Percentiles rank a stretch among this genome's conserved stretches.
phyloP scores from a whole-genome alignment of 140 eudicot genomes.

The Oenanthe javanica region DNA sequence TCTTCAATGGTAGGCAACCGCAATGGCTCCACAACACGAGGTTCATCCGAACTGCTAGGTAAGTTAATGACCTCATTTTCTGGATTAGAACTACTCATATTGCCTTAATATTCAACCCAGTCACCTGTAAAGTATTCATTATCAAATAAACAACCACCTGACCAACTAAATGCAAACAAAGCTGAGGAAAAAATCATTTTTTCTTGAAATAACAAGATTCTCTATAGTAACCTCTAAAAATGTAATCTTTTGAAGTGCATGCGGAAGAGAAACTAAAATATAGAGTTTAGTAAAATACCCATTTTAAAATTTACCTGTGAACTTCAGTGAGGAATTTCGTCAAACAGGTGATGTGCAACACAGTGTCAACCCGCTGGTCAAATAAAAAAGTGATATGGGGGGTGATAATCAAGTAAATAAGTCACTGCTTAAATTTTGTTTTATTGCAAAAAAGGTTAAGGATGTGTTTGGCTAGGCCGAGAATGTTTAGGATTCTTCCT shows the following conservation, averaged over 20 bases:
- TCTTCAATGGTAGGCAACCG: conserved; percentile 77
- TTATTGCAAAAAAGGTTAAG: not conserved
- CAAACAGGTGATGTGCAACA: not conserved
- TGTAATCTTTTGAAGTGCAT: not conserved
- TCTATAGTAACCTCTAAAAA: not conserved
- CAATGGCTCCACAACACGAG: conserved; percentile 43
- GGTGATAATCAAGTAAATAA: not conserved
- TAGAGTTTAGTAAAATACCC: not conserved
- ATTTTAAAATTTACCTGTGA: not conserved
- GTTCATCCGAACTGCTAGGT: conserved; percentile 29
- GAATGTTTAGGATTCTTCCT: not conserved
- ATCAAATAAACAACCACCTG: not conserved
- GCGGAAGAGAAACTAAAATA: not conserved
- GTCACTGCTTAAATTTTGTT: not conserved
- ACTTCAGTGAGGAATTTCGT: conserved; percentile 2
- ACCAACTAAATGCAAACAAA: not conserved
- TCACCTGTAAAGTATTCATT: not conserved
- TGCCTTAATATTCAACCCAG: not conserved
- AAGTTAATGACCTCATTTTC: conserved; percentile 24
- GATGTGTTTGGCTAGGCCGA: not conserved
- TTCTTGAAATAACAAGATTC: not conserved
- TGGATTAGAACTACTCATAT: conserved; percentile 21
- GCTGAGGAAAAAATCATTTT: not conserved
- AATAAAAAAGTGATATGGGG: not conserved
- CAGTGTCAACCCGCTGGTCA: not conserved